A percentile compares a stretch with the other conserved stretches of the same genome.
These are phyloP conservation scores for Fusarium temperatum DNA, from an alignment of 2,329 filamentous ascomycete species.

Conservation along the genomic window DNA sequence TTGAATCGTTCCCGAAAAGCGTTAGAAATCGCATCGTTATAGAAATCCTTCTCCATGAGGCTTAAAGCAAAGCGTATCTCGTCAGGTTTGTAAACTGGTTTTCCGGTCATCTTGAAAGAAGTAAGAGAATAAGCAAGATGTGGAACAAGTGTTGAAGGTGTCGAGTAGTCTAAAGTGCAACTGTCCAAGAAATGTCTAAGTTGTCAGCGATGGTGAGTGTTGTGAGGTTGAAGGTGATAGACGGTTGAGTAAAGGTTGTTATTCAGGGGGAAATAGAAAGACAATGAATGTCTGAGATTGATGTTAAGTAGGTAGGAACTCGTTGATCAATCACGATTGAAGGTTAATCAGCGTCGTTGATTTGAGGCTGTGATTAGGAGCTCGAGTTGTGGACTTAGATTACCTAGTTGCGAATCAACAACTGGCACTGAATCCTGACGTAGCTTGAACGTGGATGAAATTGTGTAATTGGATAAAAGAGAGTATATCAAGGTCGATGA, in stretches of 20 bases:
- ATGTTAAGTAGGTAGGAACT: not conserved
- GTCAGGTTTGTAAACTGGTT: slow-evolving; percentile 46
- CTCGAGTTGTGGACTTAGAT: not conserved
- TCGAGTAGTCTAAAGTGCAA: not conserved
- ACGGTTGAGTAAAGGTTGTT: not conserved
- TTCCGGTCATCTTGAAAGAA: slow-evolving; percentile 36
- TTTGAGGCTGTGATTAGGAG: not conserved
- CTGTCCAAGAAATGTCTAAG: slow-evolving; percentile 20
- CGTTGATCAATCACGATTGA: not conserved
- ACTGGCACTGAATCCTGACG: not conserved
- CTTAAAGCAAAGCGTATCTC: slow-evolving; percentile 50
- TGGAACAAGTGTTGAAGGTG: not conserved
- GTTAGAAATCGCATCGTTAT: slow-evolving; percentile 41
- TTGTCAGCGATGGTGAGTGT: not conserved
- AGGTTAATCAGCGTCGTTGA: slow-evolving; percentile 13
- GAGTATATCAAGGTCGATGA: not conserved
- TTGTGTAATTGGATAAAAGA: not conserved
- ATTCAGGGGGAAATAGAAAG: not conserved
- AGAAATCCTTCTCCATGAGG: slow-evolving; percentile 36
- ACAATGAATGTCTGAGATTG: not conserved
- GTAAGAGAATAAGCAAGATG: not conserved
- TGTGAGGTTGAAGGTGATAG: not conserved
- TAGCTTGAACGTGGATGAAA: slow-evolving; percentile 9
- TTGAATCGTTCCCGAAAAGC: slow-evolving; percentile 44
- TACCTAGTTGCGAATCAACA: not conserved